Conservation (phyloP, 225 moss, liverwort and hornwort species). For the Rhytidiadelphus loreus region DNA sequence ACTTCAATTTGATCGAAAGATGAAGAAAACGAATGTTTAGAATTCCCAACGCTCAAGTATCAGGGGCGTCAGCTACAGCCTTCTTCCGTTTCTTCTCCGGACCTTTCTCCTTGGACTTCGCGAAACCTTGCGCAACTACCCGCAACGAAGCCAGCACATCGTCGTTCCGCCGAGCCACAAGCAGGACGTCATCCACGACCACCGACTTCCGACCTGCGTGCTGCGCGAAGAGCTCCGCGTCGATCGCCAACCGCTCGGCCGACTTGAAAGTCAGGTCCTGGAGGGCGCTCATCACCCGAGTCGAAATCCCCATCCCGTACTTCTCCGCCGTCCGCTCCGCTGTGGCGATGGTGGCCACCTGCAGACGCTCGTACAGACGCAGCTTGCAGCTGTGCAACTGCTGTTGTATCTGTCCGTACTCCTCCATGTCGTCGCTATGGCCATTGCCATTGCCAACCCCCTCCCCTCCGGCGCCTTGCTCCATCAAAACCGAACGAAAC, state of each 20-base stretch:
- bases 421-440: slow-evolving; percentile 12
- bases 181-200: slow-evolving; percentile 37
- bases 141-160: slow-evolving; percentile 34
- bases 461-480: neutral
- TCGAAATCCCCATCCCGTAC: slow-evolving; percentile 32
- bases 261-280: slow-evolving; percentile 30
- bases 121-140: slow-evolving; percentile 12
- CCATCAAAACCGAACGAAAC: neutral
- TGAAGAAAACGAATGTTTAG: too few species aligned
- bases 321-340: slow-evolving; percentile 35
- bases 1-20: too few species aligned
- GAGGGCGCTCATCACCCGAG: slow-evolving; percentile 36
- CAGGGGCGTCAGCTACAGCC: slow-evolving; percentile 1
- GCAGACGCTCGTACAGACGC: slow-evolving; percentile 5
- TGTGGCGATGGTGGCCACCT: slow-evolving; percentile 34
- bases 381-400: neutral
- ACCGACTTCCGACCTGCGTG: slow-evolving; percentile 46
- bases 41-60: slow-evolving; percentile 1
- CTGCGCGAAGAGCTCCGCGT: slow-evolving; percentile 47
- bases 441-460: neutral
- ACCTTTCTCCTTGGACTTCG: slow-evolving; percentile 32
- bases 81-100: slow-evolving; percentile 46
- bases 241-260: slow-evolving; percentile 31
- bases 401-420: slow-evolving; percentile 18
- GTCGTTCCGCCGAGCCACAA: slow-evolving; percentile 42